Evolutionary conservation across 805 yeast genomes (phyloP), one percentile per base, ranked within the genome.

Genomic region (Schizosaccharomyces japonicus): DNA sequence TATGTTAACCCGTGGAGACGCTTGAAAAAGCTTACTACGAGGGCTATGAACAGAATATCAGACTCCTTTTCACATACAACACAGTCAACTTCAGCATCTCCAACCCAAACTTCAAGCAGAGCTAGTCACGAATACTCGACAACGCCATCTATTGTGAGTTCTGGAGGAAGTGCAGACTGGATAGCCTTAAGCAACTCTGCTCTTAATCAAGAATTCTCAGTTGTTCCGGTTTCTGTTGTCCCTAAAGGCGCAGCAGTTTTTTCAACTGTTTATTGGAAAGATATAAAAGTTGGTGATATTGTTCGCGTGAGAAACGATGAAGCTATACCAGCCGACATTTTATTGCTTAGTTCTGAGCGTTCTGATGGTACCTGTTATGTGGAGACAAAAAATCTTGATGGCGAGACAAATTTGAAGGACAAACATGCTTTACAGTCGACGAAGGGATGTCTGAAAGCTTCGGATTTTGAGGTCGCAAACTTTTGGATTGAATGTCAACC

Each of bases 291-390:
- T 25, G 92, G 92, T 45, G 87, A 80, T 58, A 63, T 78, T 49
- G 64, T 80, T 33, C 67, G 81, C 52, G 67, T 80, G 19, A 67
- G 73, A 51, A 74, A 74, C 52, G 76, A 80, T 59, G 82, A 78
- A 52, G 80, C 76, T 56, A 69, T 80, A 15, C 92, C 92, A 1
- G 87, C 84, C 31, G 92, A 80, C 60, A 62, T 80, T 44, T 64
- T 76, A 17, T 67, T 80, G 19, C 60, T 80, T 23, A 68, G 83
- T 8, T 73, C 85, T 0, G 74, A 81, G 32, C 82, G 76, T 55
- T 68, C 69, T 4, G 90, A 80, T 52, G 75, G 74, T 49, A 74
- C 75, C 48, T 75, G 78, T 58, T 74, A 65, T 55, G 73, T 79
- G 29, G 92, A 76, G 54, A 76, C 83, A 1, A 73, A 76, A 53